Conservation (phyloP, 768 basidiomycete genomes). For the Pleurotus cornucopiae region DNA sequence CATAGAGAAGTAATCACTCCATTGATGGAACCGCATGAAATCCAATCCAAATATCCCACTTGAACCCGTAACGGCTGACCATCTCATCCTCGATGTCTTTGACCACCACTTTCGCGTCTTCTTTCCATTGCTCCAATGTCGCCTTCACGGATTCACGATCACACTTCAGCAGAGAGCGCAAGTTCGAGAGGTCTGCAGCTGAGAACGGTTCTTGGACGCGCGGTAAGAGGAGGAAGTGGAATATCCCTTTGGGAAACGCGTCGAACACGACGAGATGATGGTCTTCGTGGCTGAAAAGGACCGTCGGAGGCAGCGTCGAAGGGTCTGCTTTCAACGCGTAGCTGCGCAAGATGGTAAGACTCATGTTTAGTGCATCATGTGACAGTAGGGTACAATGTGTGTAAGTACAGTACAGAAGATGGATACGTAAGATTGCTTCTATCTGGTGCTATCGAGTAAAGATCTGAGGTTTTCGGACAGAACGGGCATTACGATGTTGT, state of each 20-base stretch:
- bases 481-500: constrained; percentile 37
- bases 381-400: not conserved
- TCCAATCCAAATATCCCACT: constrained; percentile 74
- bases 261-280: constrained; percentile 68
- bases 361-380: constrained; percentile 14
- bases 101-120: constrained; percentile 53
- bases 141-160: constrained; percentile 51
- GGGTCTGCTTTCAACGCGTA: constrained; percentile 54
- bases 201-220: constrained; percentile 34
- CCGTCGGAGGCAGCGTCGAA: constrained; percentile 47
- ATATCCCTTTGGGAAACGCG: constrained; percentile 76
- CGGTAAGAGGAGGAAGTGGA: constrained; percentile 88
- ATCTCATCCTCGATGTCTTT: constrained; percentile 77
- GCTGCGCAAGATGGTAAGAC: constrained; percentile 51
- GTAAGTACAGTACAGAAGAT: not conserved
- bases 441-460: constrained; percentile 41
- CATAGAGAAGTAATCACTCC: constrained; percentile 50
- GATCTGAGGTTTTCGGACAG: constrained; percentile 63
- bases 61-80: constrained; percentile 66
- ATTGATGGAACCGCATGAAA: constrained; percentile 87
- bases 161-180: constrained; percentile 51
- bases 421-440: constrained; percentile 16
- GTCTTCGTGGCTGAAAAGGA: constrained; percentile 54
- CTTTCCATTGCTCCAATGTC: constrained; percentile 46
- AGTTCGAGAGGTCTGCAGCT: constrained; percentile 39